Base-by-base conservation (phyloP, 148 eudicot genomes). In the Heliamphora exappendiculata region DNA sequence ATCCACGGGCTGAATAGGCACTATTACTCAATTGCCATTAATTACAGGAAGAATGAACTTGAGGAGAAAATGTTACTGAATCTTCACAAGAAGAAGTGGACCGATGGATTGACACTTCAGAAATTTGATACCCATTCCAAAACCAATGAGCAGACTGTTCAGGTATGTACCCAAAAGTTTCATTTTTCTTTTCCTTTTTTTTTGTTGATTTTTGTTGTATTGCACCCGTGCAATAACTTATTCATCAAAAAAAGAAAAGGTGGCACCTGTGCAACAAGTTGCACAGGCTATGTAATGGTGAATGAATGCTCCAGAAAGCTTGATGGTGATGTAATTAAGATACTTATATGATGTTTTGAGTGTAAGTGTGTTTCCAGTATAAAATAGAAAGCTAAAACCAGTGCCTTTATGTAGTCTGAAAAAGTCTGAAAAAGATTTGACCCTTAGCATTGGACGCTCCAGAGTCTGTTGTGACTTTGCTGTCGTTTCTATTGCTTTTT, bases 21-120 rank as follows among this genome's bases (percentile, higher is more conserved):
- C 75, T 93, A 93, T 67, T 93, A 93, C 79, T 93, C 98, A 26
- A 91, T 91, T 76, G 98, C 98, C 78, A 93, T 93, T 39, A 93
- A 91, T 81, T 93, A 93, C 78, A 89, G 96, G 78, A 93, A 93
- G 86, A 93, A 93, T 78, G 96, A 93, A 80, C 96, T 93, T 24
- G 97, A 93, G 84, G 98, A 93, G 89, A 93, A 93, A 86, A 93
- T 93, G 98, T 79, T 93, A 34, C 75, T 93, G 79, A 93, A 93
- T 75, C 98, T 93, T 77, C 98, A 93, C 85, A 93, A 93, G 87
- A 93, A 93, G 83, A 93, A 92, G 78, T 93, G 98, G 98, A 89
- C 98, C 26, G 96, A 93, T 87, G 98, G 98, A 50, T 84, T 93
- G 78, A 91, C 89, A 7, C 94, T 93, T n/a, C 84, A 93, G 78